Conservation (phyloP, 2,329 filamentous ascomycete genomes). For the Hypoxylon sp. region DNA sequence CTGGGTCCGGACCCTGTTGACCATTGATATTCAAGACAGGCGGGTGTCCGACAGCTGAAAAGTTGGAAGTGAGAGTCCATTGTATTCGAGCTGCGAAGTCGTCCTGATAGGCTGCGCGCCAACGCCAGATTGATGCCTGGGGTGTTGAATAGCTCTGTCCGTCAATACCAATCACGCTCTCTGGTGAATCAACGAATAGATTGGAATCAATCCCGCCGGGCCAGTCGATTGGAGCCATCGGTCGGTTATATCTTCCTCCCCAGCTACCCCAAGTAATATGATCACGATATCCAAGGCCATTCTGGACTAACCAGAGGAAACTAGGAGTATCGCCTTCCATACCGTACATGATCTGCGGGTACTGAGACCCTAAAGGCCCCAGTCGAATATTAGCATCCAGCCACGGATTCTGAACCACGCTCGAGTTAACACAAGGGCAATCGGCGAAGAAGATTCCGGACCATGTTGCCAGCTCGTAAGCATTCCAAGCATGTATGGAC, state of each 20-base stretch:
- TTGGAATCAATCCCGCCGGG: conserved; percentile 16
- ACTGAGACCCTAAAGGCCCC: conserved; percentile 7
- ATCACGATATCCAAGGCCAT: conserved; percentile 24
- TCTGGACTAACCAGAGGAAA: conserved; percentile 21
- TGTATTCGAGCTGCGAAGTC: conserved; percentile 29
- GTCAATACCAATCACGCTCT: conserved; percentile 21
- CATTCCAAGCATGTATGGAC: conserved; percentile 8
- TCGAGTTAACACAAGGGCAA: background rate
- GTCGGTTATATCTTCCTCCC: conserved; percentile 24
- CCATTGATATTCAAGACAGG: conserved; percentile 21
- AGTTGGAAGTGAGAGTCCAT: conserved; percentile 22
- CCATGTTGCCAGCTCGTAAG: conserved; percentile 9
- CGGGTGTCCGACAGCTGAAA: conserved; percentile 14
- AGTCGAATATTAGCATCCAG: conserved; percentile 15
- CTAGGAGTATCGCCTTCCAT: conserved; percentile 27
- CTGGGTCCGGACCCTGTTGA: conserved; percentile 8
- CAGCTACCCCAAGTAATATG: conserved; percentile 23
- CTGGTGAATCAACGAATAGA: conserved; percentile 18
- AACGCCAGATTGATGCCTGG: conserved; percentile 31
- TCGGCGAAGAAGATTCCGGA: background rate
- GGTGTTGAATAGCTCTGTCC: conserved; percentile 14
- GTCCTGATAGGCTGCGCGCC: conserved; percentile 28
- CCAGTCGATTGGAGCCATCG: conserved; percentile 10
- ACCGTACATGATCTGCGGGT: conserved; percentile 3
- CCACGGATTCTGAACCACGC: conserved; percentile 12